Evolutionary conservation across 768 basidiomycete species (phyloP), one percentile per base, ranked within the genome.

Genomic region (Hysterangium stoloniferum): DNA sequence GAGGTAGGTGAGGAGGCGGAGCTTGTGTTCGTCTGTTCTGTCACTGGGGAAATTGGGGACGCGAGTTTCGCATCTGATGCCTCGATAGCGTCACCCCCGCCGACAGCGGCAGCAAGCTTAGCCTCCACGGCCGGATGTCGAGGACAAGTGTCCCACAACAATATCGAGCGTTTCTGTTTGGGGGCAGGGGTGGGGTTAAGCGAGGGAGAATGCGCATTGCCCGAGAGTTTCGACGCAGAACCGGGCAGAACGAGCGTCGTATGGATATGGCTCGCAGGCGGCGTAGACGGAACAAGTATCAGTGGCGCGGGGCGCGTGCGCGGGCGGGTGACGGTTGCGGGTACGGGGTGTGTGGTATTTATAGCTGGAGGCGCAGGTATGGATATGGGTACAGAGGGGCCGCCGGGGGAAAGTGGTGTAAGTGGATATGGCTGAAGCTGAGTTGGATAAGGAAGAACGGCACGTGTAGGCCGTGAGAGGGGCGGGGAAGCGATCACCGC

Each of bases 111-210:
- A 3, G 17, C 35, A 8, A 48, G 22, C 6, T 22, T 13, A 17
- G 49, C 49, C 32, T 41, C 49, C 4, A 51, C 49, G 24, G 36
- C 40, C 20, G 49, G 49, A 42, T 51, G 49, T 17, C 49, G 38
- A 5, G 49, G 49, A 33, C 49, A 51, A 12, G 49, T 51, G 29
- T 51, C 49, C 29, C 37, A 51, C 49, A 37, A 51, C 17, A 22
- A 29, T 13, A 19, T 24, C 13, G 22, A 24, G 24, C 7, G 35
- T 35, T 6, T 6, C 17, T 11, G 37, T 19, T 24, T 24, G 17
- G 19, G 44, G 19, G 44, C 13, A n/a, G 24, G 44, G 15, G 19
- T 17, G 15, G 24, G 44, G 9, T 12, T 17, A 12, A n/a, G 8
- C 6, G 19, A 25, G 4, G 29, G 24, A 8, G 44, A 45, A 17